Conservation (phyloP, 148 eudicot genomes). For the Cornus florida region DNA sequence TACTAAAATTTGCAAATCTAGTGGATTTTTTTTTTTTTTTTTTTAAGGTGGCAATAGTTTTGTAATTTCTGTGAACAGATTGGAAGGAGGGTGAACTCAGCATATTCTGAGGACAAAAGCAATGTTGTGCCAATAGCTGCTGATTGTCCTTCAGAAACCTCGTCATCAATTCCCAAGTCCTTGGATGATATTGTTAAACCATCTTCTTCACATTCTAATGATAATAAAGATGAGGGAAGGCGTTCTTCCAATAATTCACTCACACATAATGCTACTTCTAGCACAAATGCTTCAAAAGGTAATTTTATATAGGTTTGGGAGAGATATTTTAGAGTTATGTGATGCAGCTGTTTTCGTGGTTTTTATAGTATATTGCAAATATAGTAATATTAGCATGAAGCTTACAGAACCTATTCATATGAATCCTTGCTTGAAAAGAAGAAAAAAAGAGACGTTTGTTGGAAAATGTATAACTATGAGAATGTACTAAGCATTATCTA, state of each 20-base stretch:
- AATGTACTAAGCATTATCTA: no score
- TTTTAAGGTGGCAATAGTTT: background rate
- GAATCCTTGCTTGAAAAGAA: no score
- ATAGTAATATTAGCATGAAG: background rate
- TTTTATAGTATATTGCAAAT: background rate
- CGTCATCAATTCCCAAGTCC: background rate
- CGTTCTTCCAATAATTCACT: background rate
- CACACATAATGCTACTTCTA: background rate
- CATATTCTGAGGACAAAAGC: slow-evolving; percentile 5
- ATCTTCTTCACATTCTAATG: background rate
- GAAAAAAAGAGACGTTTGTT: no score
- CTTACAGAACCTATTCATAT: background rate
- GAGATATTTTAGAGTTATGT: background rate
- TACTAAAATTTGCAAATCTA: background rate
- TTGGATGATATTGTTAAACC: slow-evolving; percentile 1
- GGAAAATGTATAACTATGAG: no score
- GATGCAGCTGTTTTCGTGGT: background rate
- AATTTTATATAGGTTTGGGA: background rate
- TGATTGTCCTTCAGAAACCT: slow-evolving; percentile 7
- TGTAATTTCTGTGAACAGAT: background rate
- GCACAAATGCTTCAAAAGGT: background rate
- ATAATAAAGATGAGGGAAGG: slow-evolving; percentile 12
- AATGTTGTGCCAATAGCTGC: slow-evolving; percentile 5
- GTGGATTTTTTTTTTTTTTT: no score
- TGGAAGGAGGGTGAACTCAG: slow-evolving; percentile 1